These are phyloP conservation scores for Blastobotrys americana DNA, from an alignment of 805 yeast genomes.

Conservation along the genomic window DNA sequence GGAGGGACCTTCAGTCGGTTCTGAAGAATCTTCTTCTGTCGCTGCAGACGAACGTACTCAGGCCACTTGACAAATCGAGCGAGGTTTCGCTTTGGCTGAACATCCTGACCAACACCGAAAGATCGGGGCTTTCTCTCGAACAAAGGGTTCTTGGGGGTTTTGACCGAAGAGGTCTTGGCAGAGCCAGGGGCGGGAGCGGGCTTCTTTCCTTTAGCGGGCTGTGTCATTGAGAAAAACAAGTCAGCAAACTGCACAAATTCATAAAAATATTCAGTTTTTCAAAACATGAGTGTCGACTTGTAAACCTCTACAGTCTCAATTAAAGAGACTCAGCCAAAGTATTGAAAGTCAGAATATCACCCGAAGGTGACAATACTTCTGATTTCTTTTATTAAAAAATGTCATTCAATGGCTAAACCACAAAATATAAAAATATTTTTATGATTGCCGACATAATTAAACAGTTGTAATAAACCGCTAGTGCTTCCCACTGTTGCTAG, in stretches of 20 bases:
- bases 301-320: conserved; percentile 4
- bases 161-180: conserved; percentile 41
- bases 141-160: conserved; percentile 68
- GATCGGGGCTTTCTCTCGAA: conserved; percentile 83
- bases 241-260: conserved; percentile 11
- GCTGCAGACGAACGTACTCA: conserved; percentile 94
- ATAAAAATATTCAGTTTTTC: conserved; percentile 6
- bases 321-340: conserved; percentile 4
- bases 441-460: neutral
- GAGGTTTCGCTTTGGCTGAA: conserved; percentile 95
- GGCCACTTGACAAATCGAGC: conserved; percentile 99
- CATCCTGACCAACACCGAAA: conserved; percentile 93
- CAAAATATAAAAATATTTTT: too few relatives aligned
- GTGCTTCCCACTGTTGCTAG: too few relatives aligned
- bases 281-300: conserved; percentile 1
- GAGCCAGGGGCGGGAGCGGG: conserved; percentile 99
- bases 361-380: too few relatives aligned
- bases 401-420: too few relatives aligned
- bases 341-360: neutral
- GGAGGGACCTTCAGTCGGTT: conserved; percentile 99
- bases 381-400: too few relatives aligned
- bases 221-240: conserved; percentile 26
- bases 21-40: conserved; percentile 95
- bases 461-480: neutral
- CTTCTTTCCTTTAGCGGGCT: conserved; percentile 46